Evolutionary conservation across 2,329 filamentous ascomycete genomes (phyloP).

Genomic region (Xylaria sp.): DNA sequence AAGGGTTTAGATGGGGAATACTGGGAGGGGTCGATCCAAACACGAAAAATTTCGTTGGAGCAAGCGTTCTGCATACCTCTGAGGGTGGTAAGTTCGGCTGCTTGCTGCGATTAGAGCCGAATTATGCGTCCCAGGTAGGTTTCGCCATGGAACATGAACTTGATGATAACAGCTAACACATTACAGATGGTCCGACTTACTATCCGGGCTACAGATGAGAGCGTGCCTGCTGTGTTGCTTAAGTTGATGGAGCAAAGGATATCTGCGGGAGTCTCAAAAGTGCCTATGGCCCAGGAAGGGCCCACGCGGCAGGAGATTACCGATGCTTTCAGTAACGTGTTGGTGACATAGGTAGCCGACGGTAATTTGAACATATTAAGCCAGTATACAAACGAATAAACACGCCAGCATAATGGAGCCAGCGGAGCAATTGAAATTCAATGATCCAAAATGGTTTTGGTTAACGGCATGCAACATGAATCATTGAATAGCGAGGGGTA

Average conservation of each 20-base stretch:
- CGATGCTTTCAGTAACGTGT: conserved; percentile 65
- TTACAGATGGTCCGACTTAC: conserved; percentile 89
- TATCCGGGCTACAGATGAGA: conserved; percentile 91
- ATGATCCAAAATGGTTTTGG: neutral
- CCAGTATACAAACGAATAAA: conserved; percentile 32
- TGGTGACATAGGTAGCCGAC: conserved; percentile 55
- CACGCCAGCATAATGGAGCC: conserved; percentile 7
- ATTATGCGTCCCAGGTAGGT: conserved; percentile 88
- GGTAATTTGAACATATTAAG: conserved; percentile 34
- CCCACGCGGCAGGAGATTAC: conserved; percentile 63
- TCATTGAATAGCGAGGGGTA: no score
- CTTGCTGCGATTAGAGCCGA: conserved; percentile 91
- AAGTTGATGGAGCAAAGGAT: conserved; percentile 90
- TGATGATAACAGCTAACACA: conserved; percentile 33
- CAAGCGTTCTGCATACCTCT: conserved; percentile 83
- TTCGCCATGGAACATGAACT: neutral
- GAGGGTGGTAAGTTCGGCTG: conserved; percentile 93
- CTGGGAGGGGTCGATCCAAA: conserved; percentile 91
- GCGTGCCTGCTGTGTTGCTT: conserved; percentile 80
- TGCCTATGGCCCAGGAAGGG: conserved; percentile 53
- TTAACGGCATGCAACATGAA: neutral
- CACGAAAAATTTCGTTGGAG: conserved; percentile 90
- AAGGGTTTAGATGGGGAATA: conserved; percentile 90
- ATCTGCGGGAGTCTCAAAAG: conserved; percentile 61
- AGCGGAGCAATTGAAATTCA: conserved; percentile 4